Evolutionary conservation across 768 basidiomycete species (phyloP).

Genomic region (Hericium alpestre): DNA sequence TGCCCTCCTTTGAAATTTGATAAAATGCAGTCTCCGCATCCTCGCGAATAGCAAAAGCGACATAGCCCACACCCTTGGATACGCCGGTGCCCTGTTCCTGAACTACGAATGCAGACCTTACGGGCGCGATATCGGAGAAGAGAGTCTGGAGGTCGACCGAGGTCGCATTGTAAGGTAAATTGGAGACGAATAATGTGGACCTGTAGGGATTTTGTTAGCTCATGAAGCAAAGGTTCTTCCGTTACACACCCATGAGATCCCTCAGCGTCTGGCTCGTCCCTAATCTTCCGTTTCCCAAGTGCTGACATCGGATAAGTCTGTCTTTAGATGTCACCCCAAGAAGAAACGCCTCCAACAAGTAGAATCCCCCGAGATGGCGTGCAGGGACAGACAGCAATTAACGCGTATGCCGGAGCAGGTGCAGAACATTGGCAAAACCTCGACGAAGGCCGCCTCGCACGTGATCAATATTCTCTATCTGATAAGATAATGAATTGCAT

Average conservation of each 20-base stretch:
- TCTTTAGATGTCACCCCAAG: too few relatives aligned
- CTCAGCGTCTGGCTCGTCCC: slow-evolving; percentile 21
- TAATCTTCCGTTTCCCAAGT: slow-evolving; percentile 35
- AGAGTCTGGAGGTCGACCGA: slow-evolving; percentile 84
- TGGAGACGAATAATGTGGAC: slow-evolving; percentile 87
- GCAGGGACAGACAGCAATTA: too few relatives aligned
- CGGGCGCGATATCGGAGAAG: slow-evolving; percentile 92
- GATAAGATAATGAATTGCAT: too few relatives aligned
- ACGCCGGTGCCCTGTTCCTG: slow-evolving; percentile 60
- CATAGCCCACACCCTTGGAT: slow-evolving; percentile 95
- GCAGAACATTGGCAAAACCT: too few relatives aligned
- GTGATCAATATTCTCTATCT: too few relatives aligned
- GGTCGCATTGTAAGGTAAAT: slow-evolving; percentile 84
- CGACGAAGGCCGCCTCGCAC: too few relatives aligned
- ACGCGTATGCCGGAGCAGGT: too few relatives aligned
- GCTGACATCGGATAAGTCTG: slow-evolving; percentile 9
- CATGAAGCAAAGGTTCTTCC: not conserved
- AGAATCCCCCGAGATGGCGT: too few relatives aligned
- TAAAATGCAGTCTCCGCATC: slow-evolving; percentile 74
- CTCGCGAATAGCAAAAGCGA: slow-evolving; percentile 81
- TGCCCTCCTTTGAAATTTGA: slow-evolving; percentile 51
- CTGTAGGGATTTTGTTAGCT: slow-evolving; percentile 24
- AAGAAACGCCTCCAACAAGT: too few relatives aligned
- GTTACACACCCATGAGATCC: slow-evolving; percentile 25
- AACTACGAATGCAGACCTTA: slow-evolving; percentile 89